phyloP scores from a whole-genome alignment of 768 basidiomycete species.

The Rickenella mellea region DNA sequence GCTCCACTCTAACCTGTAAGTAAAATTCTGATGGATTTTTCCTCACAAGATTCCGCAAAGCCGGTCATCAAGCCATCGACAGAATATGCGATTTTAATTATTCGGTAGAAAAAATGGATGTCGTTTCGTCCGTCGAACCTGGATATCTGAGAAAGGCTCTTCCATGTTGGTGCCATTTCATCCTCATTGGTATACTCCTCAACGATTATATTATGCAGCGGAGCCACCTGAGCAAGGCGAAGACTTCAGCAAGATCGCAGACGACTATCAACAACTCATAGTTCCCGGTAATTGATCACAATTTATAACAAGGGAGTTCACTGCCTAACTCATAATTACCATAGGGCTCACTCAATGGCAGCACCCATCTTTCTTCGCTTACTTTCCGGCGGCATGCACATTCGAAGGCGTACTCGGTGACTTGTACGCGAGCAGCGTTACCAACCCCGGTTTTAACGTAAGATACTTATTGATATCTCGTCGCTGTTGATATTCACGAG shows the following conservation, averaged over 20 bases:
- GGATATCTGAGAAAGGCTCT: constrained; percentile 69
- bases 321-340: not conserved
- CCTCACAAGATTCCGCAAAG: constrained; percentile 79
- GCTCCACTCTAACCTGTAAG: no score
- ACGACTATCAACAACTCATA: constrained; percentile 75
- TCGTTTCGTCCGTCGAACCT: constrained; percentile 69
- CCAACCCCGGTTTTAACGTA: constrained; percentile 87
- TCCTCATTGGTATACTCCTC: not conserved
- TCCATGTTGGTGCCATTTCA: constrained; percentile 34
- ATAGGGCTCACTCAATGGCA: constrained; percentile 85
- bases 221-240: constrained; percentile 63
- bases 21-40: no score
- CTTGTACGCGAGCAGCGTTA: constrained; percentile 63
- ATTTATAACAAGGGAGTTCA: not conserved
- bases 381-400: constrained; percentile 71
- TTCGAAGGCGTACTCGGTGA: constrained; percentile 83
- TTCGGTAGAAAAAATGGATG: constrained; percentile 51
- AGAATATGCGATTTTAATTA: constrained; percentile 85
- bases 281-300: constrained; percentile 51
- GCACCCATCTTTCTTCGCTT: constrained; percentile 84
- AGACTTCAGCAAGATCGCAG: constrained; percentile 57
- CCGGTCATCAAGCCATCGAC: constrained; percentile 83
- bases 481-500: no score
- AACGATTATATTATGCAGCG: constrained; percentile 20
- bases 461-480: no score